A percentile compares a stretch with the other conserved stretches of the same genome.
phyloP scores from a whole-genome alignment of 495 filamentous ascomycete species.

The Wilcoxina mikolae region DNA sequence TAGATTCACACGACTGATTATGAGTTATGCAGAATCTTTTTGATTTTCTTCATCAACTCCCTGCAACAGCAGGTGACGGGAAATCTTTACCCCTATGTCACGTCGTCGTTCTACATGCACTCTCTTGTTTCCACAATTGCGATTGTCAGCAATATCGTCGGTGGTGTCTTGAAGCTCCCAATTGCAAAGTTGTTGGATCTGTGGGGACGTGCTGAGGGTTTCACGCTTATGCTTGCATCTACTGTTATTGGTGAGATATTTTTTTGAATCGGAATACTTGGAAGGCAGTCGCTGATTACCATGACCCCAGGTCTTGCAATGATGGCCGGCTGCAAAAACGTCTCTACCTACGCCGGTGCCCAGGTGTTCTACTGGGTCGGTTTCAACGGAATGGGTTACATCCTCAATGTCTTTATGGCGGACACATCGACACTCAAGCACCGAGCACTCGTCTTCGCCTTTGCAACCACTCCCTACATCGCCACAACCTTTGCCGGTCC shows the following conservation, averaged over 20 bases:
- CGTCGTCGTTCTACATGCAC: constrained; percentile 35
- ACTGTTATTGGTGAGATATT: constrained; percentile 2
- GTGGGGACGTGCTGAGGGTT: constrained; percentile 41
- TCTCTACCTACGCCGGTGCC: constrained; percentile 35
- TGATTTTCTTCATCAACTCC: constrained; percentile 39
- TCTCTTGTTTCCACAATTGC: constrained; percentile 35
- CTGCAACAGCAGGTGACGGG: constrained; percentile 33
- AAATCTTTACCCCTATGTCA: constrained; percentile 35
- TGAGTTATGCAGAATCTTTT: constrained; percentile 32
- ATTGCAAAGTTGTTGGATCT: constrained; percentile 52
- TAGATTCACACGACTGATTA: not conserved
- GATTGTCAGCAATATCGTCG: constrained; percentile 42
- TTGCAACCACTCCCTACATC: constrained; percentile 50
- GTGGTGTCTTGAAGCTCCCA: constrained; percentile 45
- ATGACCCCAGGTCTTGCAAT: constrained; percentile 28
- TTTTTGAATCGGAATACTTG: no score
- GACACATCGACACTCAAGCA: constrained; percentile 51
- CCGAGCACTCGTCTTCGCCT: constrained; percentile 48
- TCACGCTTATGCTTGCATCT: constrained; percentile 31
- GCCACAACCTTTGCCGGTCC: constrained; percentile 43
- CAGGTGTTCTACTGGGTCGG: constrained; percentile 32
- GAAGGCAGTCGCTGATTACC: constrained; percentile 8
- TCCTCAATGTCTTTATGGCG: constrained; percentile 48
- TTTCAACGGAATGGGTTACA: constrained; percentile 44
- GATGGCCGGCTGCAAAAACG: constrained; percentile 38